These are phyloP conservation scores for Eimeria tenella DNA, from an alignment of 169 alveolate genomes.

Conservation along the genomic window DNA sequence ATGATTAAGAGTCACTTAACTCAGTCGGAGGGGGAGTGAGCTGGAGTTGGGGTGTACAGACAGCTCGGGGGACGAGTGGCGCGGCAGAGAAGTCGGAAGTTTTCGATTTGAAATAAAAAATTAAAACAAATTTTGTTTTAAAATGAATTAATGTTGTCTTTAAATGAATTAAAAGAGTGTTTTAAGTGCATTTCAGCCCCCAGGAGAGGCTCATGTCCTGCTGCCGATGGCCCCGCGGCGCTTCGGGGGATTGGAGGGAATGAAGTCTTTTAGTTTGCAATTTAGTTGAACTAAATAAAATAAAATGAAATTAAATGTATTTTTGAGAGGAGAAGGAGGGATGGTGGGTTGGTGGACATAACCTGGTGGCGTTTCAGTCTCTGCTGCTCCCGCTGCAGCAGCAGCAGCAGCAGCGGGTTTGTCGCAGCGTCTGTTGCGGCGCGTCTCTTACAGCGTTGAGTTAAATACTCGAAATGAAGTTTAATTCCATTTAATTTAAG, in stretches of 20 bases:
- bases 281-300: not conserved
- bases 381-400: too few species aligned
- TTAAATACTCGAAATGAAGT: not conserved
- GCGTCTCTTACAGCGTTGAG: not conserved
- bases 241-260: not conserved
- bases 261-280: not conserved
- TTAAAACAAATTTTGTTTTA: too few species aligned
- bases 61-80: too few species aligned
- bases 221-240: not conserved
- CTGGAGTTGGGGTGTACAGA: too few species aligned
- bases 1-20: too few species aligned
- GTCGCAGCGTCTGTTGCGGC: not conserved
- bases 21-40: too few species aligned
- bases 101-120: too few species aligned
- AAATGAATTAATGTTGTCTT: not conserved
- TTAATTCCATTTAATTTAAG: not conserved
- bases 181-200: not conserved
- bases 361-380: too few species aligned
- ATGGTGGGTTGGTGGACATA: not conserved
- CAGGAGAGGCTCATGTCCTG: not conserved
- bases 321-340: not conserved
- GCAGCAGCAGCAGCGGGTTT: not conserved
- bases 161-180: not conserved
- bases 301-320: not conserved
- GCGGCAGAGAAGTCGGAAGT: too few species aligned